Evolutionary conservation across 768 basidiomycete genomes (phyloP).

Genomic region (Hericium rajendrae): DNA sequence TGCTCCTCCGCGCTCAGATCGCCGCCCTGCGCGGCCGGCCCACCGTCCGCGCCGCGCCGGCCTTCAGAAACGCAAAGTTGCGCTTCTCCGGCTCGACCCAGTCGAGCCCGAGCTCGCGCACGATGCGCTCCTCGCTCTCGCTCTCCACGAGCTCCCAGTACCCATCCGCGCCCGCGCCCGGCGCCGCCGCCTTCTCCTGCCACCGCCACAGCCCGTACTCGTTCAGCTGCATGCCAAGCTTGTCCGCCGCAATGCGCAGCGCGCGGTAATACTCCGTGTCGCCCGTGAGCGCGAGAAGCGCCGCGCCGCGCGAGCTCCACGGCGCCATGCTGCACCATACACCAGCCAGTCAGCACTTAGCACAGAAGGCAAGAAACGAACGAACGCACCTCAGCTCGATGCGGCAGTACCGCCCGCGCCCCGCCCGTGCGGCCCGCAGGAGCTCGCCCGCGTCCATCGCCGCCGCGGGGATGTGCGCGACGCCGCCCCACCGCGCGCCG

Average conservation of each 20-base stretch:
- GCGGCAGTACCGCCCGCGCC: slow-evolving; percentile 17
- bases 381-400: slow-evolving; percentile 18
- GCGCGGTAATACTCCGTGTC: slow-evolving; percentile 38
- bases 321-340: slow-evolving; percentile 30
- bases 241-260: slow-evolving; percentile 32
- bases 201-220: slow-evolving; percentile 61
- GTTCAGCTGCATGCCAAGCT: slow-evolving; percentile 41
- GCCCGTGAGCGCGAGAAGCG: slow-evolving; percentile 46
- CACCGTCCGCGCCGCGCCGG: neutral
- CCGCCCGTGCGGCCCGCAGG: slow-evolving; percentile 15
- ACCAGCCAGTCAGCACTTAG: too few relatives aligned
- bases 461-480: slow-evolving; percentile 37
- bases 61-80: slow-evolving; percentile 11
- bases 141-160: slow-evolving; percentile 14
- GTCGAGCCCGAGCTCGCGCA: slow-evolving; percentile 9
- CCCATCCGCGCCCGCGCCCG: neutral
- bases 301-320: slow-evolving; percentile 40
- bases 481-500: slow-evolving; percentile 38
- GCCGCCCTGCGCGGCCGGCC: too few relatives aligned
- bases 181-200: slow-evolving; percentile 17
- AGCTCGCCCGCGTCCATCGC: slow-evolving; percentile 19
- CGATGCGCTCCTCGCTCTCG: slow-evolving; percentile 9
- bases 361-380: neutral
- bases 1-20: too few relatives aligned
- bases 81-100: slow-evolving; percentile 6